These are phyloP conservation scores for Plenodomus tracheiphilus DNA, from an alignment of 2,329 filamentous ascomycete species.

Conservation along the genomic window DNA sequence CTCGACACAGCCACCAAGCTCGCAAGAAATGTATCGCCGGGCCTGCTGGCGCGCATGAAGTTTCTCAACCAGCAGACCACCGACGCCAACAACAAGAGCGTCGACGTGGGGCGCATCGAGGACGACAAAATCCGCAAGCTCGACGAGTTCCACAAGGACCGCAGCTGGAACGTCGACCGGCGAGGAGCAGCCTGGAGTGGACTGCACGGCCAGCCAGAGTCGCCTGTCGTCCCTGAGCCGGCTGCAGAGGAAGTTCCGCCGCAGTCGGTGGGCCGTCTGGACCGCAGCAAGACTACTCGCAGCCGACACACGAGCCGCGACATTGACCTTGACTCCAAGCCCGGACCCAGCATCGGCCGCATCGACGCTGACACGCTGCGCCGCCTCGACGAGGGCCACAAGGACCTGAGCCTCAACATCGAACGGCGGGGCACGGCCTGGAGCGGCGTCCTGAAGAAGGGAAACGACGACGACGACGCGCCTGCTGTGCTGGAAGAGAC, in stretches of 20 bases:
- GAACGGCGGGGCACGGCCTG: slow-evolving; percentile 70
- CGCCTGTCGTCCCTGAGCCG: slow-evolving; percentile 35
- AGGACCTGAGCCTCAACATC: slow-evolving; percentile 49
- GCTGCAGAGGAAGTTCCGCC: not conserved
- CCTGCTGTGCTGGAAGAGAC: slow-evolving; percentile 9
- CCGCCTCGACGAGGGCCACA: slow-evolving; percentile 68
- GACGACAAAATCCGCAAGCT: slow-evolving; percentile 71
- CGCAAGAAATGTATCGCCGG: slow-evolving; percentile 47
- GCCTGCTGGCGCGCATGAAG: slow-evolving; percentile 50
- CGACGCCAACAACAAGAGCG: slow-evolving; percentile 33
- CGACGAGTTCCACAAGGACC: slow-evolving; percentile 65
- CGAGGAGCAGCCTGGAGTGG: slow-evolving; percentile 75
- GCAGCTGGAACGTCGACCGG: slow-evolving; percentile 61
- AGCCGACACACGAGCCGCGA: not conserved
- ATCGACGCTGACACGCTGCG: slow-evolving; percentile 72
- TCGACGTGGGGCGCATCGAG: slow-evolving; percentile 66
- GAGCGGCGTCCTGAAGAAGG: slow-evolving; percentile 55
- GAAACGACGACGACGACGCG: not conserved
- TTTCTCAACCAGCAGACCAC: slow-evolving; percentile 44
- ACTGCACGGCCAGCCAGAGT: slow-evolving; percentile 14
- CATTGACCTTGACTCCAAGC: not conserved
- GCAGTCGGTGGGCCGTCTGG: not conserved
- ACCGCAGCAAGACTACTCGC: not conserved
- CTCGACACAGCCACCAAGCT: slow-evolving; percentile 37
- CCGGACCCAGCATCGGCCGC: slow-evolving; percentile 57